These are phyloP conservation scores for Acacia crassicarpa DNA, from an alignment of 306 rosid species.

Conservation along the genomic window DNA sequence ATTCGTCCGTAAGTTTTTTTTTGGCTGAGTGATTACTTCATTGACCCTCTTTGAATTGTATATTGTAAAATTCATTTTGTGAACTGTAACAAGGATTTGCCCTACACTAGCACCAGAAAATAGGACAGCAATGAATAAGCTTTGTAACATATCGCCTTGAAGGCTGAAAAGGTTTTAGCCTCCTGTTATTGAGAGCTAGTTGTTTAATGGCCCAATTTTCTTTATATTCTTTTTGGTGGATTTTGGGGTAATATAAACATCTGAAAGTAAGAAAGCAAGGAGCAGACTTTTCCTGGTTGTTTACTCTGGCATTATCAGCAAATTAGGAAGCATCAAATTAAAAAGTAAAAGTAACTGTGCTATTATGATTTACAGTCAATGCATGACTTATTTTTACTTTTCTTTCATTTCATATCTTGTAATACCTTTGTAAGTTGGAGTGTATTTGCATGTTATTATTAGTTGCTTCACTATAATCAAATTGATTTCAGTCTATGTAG, in stretches of 20 bases:
- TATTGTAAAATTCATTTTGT: neutral
- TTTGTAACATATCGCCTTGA: neutral
- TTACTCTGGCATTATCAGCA: neutral
- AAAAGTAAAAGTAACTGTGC: neutral
- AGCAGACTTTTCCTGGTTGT: neutral
- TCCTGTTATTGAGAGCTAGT: neutral
- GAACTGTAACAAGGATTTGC: neutral
- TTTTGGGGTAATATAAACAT: neutral
- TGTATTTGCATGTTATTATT: neutral
- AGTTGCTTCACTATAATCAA: neutral
- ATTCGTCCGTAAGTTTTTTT: conserved; percentile 62
- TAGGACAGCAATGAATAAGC: neutral
- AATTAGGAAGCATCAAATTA: neutral
- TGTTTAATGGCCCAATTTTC: neutral
- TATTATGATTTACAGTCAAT: neutral
- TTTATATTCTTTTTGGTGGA: neutral
- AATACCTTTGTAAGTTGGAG: neutral
- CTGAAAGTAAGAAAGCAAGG: neutral
- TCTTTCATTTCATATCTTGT: neutral
- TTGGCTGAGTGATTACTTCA: neutral
- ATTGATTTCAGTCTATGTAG: neutral
- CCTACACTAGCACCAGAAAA: neutral
- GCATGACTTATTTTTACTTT: neutral
- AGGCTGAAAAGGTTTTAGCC: neutral
- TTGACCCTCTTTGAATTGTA: neutral